These are phyloP conservation scores for Xylaria acuta DNA, from an alignment of 495 filamentous ascomycete genomes.

Conservation along the genomic window DNA sequence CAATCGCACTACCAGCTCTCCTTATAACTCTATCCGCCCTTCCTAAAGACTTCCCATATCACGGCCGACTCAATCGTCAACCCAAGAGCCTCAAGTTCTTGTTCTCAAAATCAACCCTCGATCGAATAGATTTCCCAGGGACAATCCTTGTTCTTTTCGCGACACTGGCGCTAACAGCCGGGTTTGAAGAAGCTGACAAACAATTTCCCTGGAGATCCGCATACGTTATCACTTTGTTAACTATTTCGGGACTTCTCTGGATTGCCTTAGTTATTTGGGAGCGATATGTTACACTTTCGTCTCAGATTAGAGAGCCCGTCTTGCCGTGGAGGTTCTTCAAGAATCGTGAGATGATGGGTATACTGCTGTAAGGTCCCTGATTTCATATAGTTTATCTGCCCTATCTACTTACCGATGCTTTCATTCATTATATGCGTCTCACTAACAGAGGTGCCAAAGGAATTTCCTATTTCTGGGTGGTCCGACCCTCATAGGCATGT, in stretches of 20 bases:
- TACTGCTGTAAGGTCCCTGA: constrained; percentile 35
- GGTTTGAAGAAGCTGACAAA: constrained; percentile 40
- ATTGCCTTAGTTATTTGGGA: constrained; percentile 40
- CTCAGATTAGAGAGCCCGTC: constrained; percentile 36
- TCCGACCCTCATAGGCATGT: too few relatives aligned
- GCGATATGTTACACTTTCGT: constrained; percentile 25
- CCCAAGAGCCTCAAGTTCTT: constrained; percentile 25
- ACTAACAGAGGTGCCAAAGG: too few relatives aligned
- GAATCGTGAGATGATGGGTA: constrained; percentile 36
- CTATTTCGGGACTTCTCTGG: constrained; percentile 28
- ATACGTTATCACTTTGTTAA: constrained; percentile 30
- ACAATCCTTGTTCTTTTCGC: constrained; percentile 34
- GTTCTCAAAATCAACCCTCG: constrained; percentile 25
- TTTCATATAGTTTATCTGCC: too few relatives aligned
- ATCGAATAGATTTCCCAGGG: constrained; percentile 37
- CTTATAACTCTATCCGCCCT: constrained; percentile 39
- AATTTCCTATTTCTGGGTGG: too few relatives aligned
- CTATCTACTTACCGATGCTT: too few relatives aligned
- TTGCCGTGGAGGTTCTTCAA: constrained; percentile 38
- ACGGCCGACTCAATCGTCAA: background rate
- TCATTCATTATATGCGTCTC: too few relatives aligned
- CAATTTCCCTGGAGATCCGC: constrained; percentile 37
- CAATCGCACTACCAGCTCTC: constrained; percentile 35
- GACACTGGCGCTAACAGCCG: constrained; percentile 40
- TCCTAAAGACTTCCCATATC: constrained; percentile 40